Evolutionary conservation across 805 yeast genomes (phyloP).

Genomic region (Yarrowia sp.): DNA sequence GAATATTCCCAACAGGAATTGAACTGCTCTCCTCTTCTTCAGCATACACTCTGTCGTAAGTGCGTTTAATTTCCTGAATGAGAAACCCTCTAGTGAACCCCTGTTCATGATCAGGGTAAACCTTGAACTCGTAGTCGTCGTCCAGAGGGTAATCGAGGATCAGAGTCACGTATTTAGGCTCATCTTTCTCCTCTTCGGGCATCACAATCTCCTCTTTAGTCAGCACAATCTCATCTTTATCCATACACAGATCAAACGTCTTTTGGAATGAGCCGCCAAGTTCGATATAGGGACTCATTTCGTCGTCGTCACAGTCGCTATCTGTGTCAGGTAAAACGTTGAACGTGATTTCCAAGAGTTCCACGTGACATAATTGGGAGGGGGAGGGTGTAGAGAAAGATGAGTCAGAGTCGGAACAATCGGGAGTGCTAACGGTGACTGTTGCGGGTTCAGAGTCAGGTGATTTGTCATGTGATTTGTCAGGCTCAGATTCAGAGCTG

Average conservation of each 20-base stretch:
- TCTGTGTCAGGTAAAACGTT: neutral
- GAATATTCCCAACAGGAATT: neutral
- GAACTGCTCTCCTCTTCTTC: slow-evolving; percentile 8
- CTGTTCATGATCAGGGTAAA: neutral
- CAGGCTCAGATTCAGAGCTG: too few species aligned
- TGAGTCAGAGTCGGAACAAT: neutral
- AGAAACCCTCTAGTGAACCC: slow-evolving; percentile 1
- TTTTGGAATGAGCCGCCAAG: neutral
- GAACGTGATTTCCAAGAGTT: slow-evolving; percentile 5
- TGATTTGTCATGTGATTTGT: too few species aligned
- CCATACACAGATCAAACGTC: neutral
- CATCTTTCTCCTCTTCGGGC: neutral
- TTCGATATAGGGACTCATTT: neutral
- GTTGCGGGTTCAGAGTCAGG: too few species aligned
- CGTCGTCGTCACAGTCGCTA: neutral
- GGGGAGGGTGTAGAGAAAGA: neutral
- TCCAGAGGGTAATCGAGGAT: slow-evolving; percentile 4
- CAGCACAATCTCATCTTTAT: neutral
- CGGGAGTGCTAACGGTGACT: neutral
- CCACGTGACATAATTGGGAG: neutral
- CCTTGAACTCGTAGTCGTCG: slow-evolving; percentile 14
- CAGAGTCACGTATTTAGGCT: slow-evolving; percentile 5
- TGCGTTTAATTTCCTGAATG: slow-evolving; percentile 5
- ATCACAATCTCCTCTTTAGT: neutral
- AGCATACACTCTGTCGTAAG: neutral